Conservation (phyloP, 495 filamentous ascomycete species). For the Terfezia boudieri region DNA sequence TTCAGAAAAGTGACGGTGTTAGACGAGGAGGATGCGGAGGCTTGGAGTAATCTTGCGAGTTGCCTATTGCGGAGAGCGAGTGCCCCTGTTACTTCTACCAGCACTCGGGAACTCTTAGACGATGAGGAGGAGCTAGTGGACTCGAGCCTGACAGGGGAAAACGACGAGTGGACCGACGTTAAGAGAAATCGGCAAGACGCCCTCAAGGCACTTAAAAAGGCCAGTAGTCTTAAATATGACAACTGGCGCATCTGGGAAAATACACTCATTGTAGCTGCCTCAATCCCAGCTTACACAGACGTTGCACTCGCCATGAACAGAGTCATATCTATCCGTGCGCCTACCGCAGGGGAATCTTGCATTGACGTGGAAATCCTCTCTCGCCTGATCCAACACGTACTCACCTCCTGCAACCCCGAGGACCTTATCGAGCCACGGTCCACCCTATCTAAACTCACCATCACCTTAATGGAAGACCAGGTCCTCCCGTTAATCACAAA, state of each 20-base stretch:
- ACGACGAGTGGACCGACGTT: slow-evolving; percentile 14
- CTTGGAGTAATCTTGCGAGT: slow-evolving; percentile 85
- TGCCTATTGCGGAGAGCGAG: slow-evolving; percentile 34
- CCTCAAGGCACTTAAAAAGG: slow-evolving; percentile 61
- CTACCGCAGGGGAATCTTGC: slow-evolving; percentile 46
- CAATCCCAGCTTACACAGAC: slow-evolving; percentile 50
- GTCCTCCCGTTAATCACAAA: slow-evolving; percentile 66
- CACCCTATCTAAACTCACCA: slow-evolving; percentile 29
- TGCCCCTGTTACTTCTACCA: neutral
- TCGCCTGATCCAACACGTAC: slow-evolving; percentile 46
- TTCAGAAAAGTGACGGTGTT: slow-evolving; percentile 59
- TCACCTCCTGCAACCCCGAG: slow-evolving; percentile 18
- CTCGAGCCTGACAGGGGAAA: slow-evolving; percentile 9
- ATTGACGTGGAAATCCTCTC: slow-evolving; percentile 53
- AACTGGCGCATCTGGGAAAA: slow-evolving; percentile 93
- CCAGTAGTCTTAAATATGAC: slow-evolving; percentile 54
- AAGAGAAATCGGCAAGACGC: slow-evolving; percentile 43
- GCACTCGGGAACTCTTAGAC: slow-evolving; percentile 23
- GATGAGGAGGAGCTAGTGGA: slow-evolving; percentile 17
- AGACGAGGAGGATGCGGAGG: slow-evolving; percentile 73
- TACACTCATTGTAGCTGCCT: slow-evolving; percentile 60
- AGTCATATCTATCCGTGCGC: slow-evolving; percentile 50
- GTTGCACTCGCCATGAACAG: slow-evolving; percentile 47
- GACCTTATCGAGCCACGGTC: slow-evolving; percentile 8
- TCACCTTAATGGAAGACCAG: slow-evolving; percentile 45